Evolutionary conservation across 2,329 filamentous ascomycete species (phyloP), one percentile per base, ranked within the genome.

Genomic region (Colletotrichum cereale): DNA sequence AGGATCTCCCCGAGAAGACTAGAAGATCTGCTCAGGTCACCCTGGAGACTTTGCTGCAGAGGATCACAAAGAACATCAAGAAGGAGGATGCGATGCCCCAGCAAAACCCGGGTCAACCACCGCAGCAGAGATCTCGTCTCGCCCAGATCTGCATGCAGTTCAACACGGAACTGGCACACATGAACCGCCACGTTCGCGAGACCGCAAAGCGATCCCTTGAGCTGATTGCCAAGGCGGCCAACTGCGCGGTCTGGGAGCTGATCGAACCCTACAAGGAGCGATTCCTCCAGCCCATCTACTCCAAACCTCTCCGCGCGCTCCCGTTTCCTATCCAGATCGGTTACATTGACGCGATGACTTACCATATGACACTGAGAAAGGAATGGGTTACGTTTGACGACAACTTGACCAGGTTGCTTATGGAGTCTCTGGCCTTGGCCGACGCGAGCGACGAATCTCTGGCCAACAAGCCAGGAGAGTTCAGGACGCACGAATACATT

Each of bases 301-400:
- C 94, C 75, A 99, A 99, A 80, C 96, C 96, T 18, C 83, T 99
- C 26, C 90, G 96, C 73, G 97, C 96, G 0, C 85, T 99, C 73
- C 96, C 96, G 0, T 99, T 99, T 78, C 88, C 94, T 6, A 96
- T 94, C 3, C 97, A 99, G 83, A 99, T 99, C 75, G 97, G 96
- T 5, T 98, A 97, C 78, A 98, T 99, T 75, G 97, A 99, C 79
- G 96, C 96, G 1, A 95, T 99, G 78, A 97, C 94, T 0, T 99
- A 97, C 81, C 97, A 97, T 78, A 89, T 99, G 84, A 92, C 92
- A 67, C 86, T 99, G 60, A 96, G 97, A 79, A 91, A 92, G 60
- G 93, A 96, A 74, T 96, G 98, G 77, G 90, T 99, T 34, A 90
- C 92, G 10, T 97, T 98, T 79, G 96, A 98, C 75, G 96, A 98